phyloP scores from a whole-genome alignment of 306 rosid genomes.

The Lupinus albus region DNA sequence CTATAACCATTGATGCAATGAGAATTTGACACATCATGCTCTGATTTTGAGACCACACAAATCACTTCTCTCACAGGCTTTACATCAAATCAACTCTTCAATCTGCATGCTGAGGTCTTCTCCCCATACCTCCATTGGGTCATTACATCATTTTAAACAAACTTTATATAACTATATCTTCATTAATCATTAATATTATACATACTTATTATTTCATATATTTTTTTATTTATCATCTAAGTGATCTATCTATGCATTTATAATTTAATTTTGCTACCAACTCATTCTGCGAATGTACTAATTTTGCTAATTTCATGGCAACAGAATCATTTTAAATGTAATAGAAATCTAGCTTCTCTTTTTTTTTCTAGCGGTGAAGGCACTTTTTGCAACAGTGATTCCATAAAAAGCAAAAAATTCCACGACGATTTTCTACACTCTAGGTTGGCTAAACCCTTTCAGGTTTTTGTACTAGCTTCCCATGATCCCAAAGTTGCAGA shows the following conservation, averaged over 20 bases:
- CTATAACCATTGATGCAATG: conserved; percentile 60
- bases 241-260: too few relatives aligned
- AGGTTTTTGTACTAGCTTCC: conserved; percentile 10
- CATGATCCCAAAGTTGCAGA: conserved; percentile 20
- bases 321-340: background rate
- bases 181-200: too few relatives aligned
- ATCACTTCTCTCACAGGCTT: conserved; percentile 49
- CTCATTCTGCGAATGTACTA: too few relatives aligned
- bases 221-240: background rate
- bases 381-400: conserved; percentile 29
- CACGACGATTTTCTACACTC: conserved; percentile 46
- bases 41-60: conserved; percentile 62
- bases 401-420: conserved; percentile 41
- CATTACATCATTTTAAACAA: background rate
- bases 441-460: conserved; percentile 14
- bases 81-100: conserved; percentile 70
- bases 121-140: background rate
- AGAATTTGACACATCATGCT: conserved; percentile 90
- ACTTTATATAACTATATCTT: too few relatives aligned
- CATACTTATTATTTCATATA: background rate
- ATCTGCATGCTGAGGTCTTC: conserved; percentile 57
- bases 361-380: background rate
- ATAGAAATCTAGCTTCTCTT: background rate
- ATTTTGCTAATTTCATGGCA: too few relatives aligned
- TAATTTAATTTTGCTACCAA: too few relatives aligned